Percentiles rank a stretch among this genome's conserved stretches.
phyloP scores from a whole-genome alignment of 2,329 filamentous ascomycete genomes.

The Grosmannia clavigera region DNA sequence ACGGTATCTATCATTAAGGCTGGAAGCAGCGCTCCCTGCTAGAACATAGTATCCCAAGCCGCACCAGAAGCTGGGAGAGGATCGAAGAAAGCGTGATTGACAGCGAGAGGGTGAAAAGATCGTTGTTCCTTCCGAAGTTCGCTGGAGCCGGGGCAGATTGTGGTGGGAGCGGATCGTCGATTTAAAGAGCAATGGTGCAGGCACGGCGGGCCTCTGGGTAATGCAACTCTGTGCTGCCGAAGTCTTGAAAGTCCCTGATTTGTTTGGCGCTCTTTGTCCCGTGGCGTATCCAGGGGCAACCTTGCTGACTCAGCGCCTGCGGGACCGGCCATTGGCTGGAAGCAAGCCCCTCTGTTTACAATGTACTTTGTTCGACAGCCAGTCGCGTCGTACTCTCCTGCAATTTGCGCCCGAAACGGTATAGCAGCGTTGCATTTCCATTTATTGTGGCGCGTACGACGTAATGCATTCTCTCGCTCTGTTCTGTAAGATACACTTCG shows the following conservation, averaged over 20 bases:
- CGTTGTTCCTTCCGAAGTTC: not conserved
- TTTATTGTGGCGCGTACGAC: too few relatives aligned
- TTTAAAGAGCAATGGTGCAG: not conserved
- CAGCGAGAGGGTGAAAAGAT: not conserved
- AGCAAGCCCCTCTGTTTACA: not conserved
- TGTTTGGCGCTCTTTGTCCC: not conserved
- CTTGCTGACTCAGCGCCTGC: not conserved
- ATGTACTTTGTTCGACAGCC: not conserved
- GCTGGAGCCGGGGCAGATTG: not conserved
- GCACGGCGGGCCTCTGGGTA: not conserved
- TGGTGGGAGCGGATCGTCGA: not conserved
- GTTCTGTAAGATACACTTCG: too few relatives aligned
- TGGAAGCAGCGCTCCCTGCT: slow-evolving; percentile 7
- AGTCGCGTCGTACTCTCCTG: too few relatives aligned
- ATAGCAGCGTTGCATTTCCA: too few relatives aligned
- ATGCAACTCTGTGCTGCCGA: not conserved
- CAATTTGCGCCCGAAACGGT: too few relatives aligned
- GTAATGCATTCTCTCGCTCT: too few relatives aligned
- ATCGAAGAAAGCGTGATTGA: not conserved
- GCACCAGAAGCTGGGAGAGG: not conserved
- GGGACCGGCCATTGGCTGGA: not conserved
- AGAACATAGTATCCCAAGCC: slow-evolving; percentile 10
- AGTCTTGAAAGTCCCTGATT: not conserved
- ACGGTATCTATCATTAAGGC: slow-evolving; percentile 4
- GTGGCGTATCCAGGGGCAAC: not conserved